These are phyloP conservation scores for Leptographium flavum DNA, from an alignment of 2,329 filamentous ascomycete genomes.

Conservation along the genomic window DNA sequence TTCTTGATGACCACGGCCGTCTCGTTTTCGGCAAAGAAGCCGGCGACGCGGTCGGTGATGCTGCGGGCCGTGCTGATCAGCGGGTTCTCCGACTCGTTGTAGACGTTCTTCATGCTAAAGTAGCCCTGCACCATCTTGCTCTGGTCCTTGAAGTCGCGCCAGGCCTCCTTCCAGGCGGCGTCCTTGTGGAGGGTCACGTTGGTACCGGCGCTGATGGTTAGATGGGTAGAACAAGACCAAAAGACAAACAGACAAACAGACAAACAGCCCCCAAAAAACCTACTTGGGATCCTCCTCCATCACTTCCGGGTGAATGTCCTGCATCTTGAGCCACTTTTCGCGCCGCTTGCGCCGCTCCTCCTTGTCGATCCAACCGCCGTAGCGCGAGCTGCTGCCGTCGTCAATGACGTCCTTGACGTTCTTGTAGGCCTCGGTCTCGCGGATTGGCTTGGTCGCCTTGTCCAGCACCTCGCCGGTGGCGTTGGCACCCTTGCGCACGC, in stretches of 20 bases:
- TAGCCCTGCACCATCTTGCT: conserved; percentile 79
- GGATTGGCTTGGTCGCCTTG: conserved; percentile 86
- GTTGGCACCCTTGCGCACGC: conserved; percentile 71
- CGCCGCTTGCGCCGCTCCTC: conserved; percentile 76
- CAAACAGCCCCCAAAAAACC: conserved; percentile 26
- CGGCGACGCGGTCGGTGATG: conserved; percentile 82
- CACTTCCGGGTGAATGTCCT: conserved; percentile 38
- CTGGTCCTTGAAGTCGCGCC: conserved; percentile 85
- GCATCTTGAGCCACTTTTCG: conserved; percentile 56
- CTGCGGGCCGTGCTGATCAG: conserved; percentile 83
- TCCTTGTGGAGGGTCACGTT: conserved; percentile 95
- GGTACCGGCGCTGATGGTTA: conserved; percentile 60
- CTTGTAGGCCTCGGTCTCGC: conserved; percentile 90
- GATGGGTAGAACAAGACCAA: conserved; percentile 10
- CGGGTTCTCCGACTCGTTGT: conserved; percentile 95
- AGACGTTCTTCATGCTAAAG: conserved; percentile 73
- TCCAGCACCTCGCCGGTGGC: conserved; percentile 78
- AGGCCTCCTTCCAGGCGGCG: conserved; percentile 94
- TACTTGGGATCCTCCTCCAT: conserved; percentile 80
- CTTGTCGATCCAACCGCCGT: conserved; percentile 93
- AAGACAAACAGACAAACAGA: conserved; percentile 11
- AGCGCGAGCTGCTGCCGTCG: conserved; percentile 88
- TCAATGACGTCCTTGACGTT: conserved; percentile 92
- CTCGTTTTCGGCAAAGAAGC: conserved; percentile 98
- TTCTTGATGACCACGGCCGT: conserved; percentile 96